Evolutionary conservation across 2,329 filamentous ascomycete genomes (phyloP), one percentile per base, ranked within the genome.

Genomic region (Cladophialophora psammophila): DNA sequence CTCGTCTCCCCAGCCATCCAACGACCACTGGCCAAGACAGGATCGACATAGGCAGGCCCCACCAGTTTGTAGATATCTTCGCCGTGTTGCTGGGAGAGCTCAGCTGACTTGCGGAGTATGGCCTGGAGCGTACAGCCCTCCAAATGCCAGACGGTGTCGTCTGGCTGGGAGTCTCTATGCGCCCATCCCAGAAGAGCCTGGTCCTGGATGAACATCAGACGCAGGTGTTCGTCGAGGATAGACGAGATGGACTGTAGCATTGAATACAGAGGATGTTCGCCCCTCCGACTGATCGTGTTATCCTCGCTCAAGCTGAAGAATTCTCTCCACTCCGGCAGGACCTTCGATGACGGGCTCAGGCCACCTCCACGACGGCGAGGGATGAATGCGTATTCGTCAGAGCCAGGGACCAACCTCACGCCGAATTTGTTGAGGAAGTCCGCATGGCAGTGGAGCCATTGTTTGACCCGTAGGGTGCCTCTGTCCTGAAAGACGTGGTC

Each of bases 111-210:
- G 6, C 64, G 63, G 2, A 69, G 67, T 12, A 69, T 64, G 13
- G 67, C 64, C 32, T 60, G 67, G 31, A 69, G 53, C 9, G 67
- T 66, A 58, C 67, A 69, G 2, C 67, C 67, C 48, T 69, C 67
- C 6, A 69, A 45, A 64, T 69, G 67, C 67, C 67, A 69, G 26
- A 69, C 64, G 2, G 60, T 52, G 48, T 69, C 67, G 9, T 57
- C 67, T 12, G 63, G 36, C 31, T 53, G n/a, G 9, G 67, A 55
- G 36, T 69, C 60, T 20, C 67, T 60, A 55, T 69, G 67, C 10
- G 67, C 67, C 67, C 67, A 69, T 5, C 67, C 67, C 13, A 69
- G 38, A 13, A 69, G 67, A 5, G 18, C 26, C 34, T 64, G 48
- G 38, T 69, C 67, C 26, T 64, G 40, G 36, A 69, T 64, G 42